phyloP scores from a whole-genome alignment of 768 basidiomycete species.

The Sistotremastrum niveocremeum region DNA sequence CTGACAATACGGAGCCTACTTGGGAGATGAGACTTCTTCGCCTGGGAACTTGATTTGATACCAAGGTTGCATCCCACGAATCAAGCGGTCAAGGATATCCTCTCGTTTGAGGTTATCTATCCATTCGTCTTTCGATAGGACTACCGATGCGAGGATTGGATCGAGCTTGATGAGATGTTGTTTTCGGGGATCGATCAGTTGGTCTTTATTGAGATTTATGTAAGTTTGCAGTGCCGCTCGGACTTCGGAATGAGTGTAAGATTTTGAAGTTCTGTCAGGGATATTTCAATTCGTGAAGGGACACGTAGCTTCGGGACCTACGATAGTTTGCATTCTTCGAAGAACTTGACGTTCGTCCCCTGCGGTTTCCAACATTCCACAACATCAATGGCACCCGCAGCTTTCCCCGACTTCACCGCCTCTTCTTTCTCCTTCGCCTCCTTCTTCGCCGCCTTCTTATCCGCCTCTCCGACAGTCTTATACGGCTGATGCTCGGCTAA shows the following conservation, averaged over 20 bases:
- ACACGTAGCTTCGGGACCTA: neutral
- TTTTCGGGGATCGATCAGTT: conserved; percentile 51
- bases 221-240: conserved; percentile 48
- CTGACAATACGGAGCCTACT: no score
- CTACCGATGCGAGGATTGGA: conserved; percentile 15
- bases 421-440: conserved; percentile 40
- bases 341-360: conserved; percentile 39
- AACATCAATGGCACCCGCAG: conserved; percentile 38
- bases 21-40: conserved; percentile 21
- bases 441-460: conserved; percentile 47
- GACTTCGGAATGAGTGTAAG: conserved; percentile 48
- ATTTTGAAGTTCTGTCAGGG: conserved; percentile 29
- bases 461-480: conserved; percentile 52
- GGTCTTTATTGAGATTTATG: conserved; percentile 39
- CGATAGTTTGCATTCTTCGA: conserved; percentile 27
- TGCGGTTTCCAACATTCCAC: conserved; percentile 70
- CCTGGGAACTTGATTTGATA: conserved; percentile 46
- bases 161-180: conserved; percentile 60
- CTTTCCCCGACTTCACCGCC: conserved; percentile 28
- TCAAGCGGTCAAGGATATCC: conserved; percentile 39
- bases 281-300: neutral
- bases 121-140: conserved; percentile 15
- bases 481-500: conserved; percentile 39
- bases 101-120: conserved; percentile 54
- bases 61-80: conserved; percentile 66